phyloP scores from a whole-genome alignment of 2,329 filamentous ascomycete species.

The Aspergillus sp. region DNA sequence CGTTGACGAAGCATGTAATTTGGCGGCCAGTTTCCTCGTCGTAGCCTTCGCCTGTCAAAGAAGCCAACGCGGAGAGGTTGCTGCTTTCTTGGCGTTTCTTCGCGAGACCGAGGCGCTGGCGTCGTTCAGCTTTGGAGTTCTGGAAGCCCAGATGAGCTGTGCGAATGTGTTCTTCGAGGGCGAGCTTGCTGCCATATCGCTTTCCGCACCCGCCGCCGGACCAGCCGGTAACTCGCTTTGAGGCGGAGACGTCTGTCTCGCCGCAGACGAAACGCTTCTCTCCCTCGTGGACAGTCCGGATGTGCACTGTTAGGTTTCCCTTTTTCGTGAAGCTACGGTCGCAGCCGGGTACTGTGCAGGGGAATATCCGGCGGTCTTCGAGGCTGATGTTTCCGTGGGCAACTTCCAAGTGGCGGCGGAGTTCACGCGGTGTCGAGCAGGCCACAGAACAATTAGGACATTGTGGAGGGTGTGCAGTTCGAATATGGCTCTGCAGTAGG shows the following conservation, averaged over 20 bases:
- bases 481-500: slow-evolving; percentile 74
- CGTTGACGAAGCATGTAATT: slow-evolving; percentile 56
- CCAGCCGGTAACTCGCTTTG: slow-evolving; percentile 68
- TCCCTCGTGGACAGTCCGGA: slow-evolving; percentile 76
- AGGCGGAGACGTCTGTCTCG: slow-evolving; percentile 62
- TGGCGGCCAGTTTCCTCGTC: slow-evolving; percentile 52
- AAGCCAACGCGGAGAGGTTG: slow-evolving; percentile 44
- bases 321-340: slow-evolving; percentile 77
- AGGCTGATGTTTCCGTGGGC: slow-evolving; percentile 67
- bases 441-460: slow-evolving; percentile 75
- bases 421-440: slow-evolving; percentile 68
- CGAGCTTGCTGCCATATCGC: slow-evolving; percentile 75
- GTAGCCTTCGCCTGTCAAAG: slow-evolving; percentile 63
- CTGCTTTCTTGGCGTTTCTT: slow-evolving; percentile 24
- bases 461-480: slow-evolving; percentile 69
- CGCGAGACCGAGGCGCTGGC: slow-evolving; percentile 37
- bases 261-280: slow-evolving; percentile 78
- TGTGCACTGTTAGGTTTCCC: slow-evolving; percentile 81
- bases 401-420: slow-evolving; percentile 78
- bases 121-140: slow-evolving; percentile 47
- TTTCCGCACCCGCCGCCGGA: slow-evolving; percentile 72
- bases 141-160: slow-evolving; percentile 74
- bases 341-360: slow-evolving; percentile 72
- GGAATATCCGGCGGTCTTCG: slow-evolving; percentile 67
- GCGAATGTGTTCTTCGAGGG: slow-evolving; percentile 81